Evolutionary conservation across 495 filamentous ascomycete genomes (phyloP), one percentile per base, ranked within the genome.

Genomic region (Trichoderma asperelloides): DNA sequence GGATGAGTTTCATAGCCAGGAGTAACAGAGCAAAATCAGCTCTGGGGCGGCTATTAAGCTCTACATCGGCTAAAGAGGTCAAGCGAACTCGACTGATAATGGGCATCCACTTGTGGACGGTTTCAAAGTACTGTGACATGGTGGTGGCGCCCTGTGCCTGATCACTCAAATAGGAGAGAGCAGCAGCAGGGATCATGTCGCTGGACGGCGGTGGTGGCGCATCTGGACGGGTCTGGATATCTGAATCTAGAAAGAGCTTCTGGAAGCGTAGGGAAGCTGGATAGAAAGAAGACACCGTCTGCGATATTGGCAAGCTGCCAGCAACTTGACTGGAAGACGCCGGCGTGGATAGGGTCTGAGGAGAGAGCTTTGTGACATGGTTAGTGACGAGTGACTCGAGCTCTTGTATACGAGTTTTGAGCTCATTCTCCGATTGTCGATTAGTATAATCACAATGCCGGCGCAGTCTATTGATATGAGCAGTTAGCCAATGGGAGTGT

Each of bases 11-110:
- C 79, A 85, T 82, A 28, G 73, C 75, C 11, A 85, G 69, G 65
- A 82, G 81, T 21, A 85, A 71, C 39, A 84, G 71, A 28, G 76
- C 80, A 64, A 81, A 60, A 30, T 60, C 55, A 23, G 69, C 65
- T 85, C 82, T 0, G 82, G 74, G 12, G 77, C 78, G 51, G 74
- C 76, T 55, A 80, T 78, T 71, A 76, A 78, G 1, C 78, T 66
- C 11, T 78, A 74, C 45, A 76, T 77, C 55, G 2, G 9, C 70
- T 67, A 21, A 79, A 66, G 55, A 28, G 21, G 71, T 70, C 67
- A 84, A 76, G 6, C 80, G 74, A 66, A 81, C 83, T 64, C 77
- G 75, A 3, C 81, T 83, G 47, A 85, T 71, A 63, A 85, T 77
- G 23, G 82, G 82, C 75, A 84, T 79, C 83, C 81, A 83, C 33